These are phyloP conservation scores for Benincasa hispida DNA, from an alignment of 306 rosid species.

Conservation along the genomic window DNA sequence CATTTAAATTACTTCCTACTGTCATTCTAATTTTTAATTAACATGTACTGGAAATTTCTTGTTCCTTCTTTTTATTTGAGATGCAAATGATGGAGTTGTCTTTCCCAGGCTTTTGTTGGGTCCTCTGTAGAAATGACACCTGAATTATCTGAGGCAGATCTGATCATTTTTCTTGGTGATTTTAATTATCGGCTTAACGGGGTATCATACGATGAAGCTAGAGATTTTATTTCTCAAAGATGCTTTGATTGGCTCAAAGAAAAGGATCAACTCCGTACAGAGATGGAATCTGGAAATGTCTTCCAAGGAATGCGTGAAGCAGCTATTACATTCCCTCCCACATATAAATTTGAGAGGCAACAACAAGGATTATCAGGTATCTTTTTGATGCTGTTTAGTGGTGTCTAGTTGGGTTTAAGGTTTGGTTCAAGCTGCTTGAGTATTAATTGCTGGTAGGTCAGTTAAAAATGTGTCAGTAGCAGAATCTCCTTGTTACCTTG, in stretches of 20 bases:
- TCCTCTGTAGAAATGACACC: slow-evolving; percentile 60
- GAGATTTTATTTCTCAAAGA: slow-evolving; percentile 96
- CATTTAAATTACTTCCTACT: slow-evolving; percentile 1
- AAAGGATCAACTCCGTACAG: slow-evolving; percentile 88
- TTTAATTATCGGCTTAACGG: slow-evolving; percentile 85
- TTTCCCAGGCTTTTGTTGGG: slow-evolving; percentile 32
- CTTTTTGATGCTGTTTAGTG: slow-evolving; percentile 10
- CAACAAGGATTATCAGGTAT: slow-evolving; percentile 95
- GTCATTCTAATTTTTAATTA: neutral
- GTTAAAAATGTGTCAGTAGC: neutral
- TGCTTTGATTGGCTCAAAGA: slow-evolving; percentile 97
- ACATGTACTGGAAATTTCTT: neutral
- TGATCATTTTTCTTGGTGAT: slow-evolving; percentile 94
- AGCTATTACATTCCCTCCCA: slow-evolving; percentile 75
- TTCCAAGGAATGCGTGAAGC: slow-evolving; percentile 99
- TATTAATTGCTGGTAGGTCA: neutral
- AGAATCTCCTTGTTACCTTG: neutral
- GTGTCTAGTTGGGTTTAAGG: neutral
- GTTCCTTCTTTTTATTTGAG: neutral
- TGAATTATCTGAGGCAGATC: slow-evolving; percentile 82
- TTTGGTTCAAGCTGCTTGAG: neutral
- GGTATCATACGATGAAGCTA: slow-evolving; percentile 88
- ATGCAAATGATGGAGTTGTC: slow-evolving; percentile 17
- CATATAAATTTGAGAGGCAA: slow-evolving; percentile 89
- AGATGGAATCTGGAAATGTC: slow-evolving; percentile 92